These are phyloP conservation scores for Annulohypoxylon bovei DNA, from an alignment of 495 filamentous ascomycete species.

Conservation along the genomic window DNA sequence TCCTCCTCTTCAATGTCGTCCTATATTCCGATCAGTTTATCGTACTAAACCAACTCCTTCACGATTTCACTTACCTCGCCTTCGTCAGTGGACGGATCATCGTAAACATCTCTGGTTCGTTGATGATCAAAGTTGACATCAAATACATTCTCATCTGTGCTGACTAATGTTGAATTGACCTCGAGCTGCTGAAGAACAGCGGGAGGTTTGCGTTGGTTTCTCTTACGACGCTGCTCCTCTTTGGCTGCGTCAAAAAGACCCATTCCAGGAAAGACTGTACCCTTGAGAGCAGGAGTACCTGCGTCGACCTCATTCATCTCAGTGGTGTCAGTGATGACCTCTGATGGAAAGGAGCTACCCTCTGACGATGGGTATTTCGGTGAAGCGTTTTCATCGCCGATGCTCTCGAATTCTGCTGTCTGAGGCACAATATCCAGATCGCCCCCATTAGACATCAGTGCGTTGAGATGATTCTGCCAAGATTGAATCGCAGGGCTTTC, in stretches of 20 bases:
- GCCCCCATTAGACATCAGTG: slow-evolving; percentile 4
- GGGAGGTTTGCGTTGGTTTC: slow-evolving; percentile 87
- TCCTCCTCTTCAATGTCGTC: slow-evolving; percentile 26
- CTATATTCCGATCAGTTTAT: slow-evolving; percentile 27
- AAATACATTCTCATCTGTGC: slow-evolving; percentile 77
- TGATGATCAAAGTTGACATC: slow-evolving; percentile 62
- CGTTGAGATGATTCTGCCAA: slow-evolving; percentile 35
- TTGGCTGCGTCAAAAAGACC: slow-evolving; percentile 87
- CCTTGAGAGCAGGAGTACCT: slow-evolving; percentile 70
- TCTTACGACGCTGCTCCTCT: slow-evolving; percentile 75
- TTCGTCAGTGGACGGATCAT: slow-evolving; percentile 56
- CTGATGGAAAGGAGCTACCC: slow-evolving; percentile 45
- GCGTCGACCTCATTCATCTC: slow-evolving; percentile 48
- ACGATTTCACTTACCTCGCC: slow-evolving; percentile 53
- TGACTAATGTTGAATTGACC: slow-evolving; percentile 70
- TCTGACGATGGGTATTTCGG: slow-evolving; percentile 48
- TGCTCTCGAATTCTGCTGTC: slow-evolving; percentile 8
- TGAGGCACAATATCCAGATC: slow-evolving; percentile 1
- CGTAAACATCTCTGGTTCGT: slow-evolving; percentile 63
- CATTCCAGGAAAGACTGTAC: slow-evolving; percentile 85
- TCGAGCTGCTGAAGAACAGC: slow-evolving; percentile 77
- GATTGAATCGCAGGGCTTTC: slow-evolving; percentile 29
- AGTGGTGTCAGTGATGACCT: slow-evolving; percentile 40
- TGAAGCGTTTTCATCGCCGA: slow-evolving; percentile 25
- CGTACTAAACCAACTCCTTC: not conserved